A percentile compares a stretch with the other conserved stretches of the same genome.
Evolutionary conservation across 169 alveolate genomes (phyloP).

Genomic region (Condylostoma magnum): DNA sequence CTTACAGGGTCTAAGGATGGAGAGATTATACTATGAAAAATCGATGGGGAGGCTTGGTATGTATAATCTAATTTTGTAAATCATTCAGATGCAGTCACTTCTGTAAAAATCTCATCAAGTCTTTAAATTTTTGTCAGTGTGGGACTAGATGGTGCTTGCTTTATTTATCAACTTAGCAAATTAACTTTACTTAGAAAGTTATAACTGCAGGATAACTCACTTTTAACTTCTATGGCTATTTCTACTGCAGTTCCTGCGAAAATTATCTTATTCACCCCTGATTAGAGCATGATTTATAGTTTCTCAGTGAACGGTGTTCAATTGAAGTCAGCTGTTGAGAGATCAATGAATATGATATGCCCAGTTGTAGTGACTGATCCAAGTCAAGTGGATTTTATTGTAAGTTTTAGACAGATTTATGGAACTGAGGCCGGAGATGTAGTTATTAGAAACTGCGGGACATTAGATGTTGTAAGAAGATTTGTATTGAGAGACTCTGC

Average conservation of each 20-base stretch:
- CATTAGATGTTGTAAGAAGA: not conserved
- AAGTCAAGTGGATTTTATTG: not conserved
- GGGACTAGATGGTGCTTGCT: constrained; percentile 10
- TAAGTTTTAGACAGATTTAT: constrained; percentile 2
- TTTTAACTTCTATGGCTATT: not conserved
- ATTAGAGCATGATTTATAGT: not conserved
- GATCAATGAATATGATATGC: not conserved
- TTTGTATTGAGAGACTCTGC: not conserved
- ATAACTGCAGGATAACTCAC: not conserved
- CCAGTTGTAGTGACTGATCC: constrained; percentile 8
- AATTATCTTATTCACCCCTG: constrained; percentile 4
- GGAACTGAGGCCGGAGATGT: constrained; percentile 28
- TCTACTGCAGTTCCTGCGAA: constrained; percentile 24
- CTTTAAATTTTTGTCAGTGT: not conserved
- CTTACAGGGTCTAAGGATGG: constrained; percentile 31
- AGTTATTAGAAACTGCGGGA: constrained; percentile 17
- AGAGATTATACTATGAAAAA: constrained; percentile 18
- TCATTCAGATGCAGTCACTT: constrained; percentile 25
- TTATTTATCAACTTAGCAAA: constrained; percentile 4
- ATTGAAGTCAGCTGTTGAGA: not conserved
- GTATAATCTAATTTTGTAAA: constrained; percentile 20
- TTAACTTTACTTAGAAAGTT: constrained; percentile 17
- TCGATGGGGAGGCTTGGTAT: not conserved
- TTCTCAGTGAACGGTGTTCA: constrained; percentile 24
- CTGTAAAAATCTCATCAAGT: not conserved